Evolutionary conservation across 352 stramenopile species (phyloP), one percentile per base, ranked within the genome.

Genomic region (Pythium dissimile): DNA sequence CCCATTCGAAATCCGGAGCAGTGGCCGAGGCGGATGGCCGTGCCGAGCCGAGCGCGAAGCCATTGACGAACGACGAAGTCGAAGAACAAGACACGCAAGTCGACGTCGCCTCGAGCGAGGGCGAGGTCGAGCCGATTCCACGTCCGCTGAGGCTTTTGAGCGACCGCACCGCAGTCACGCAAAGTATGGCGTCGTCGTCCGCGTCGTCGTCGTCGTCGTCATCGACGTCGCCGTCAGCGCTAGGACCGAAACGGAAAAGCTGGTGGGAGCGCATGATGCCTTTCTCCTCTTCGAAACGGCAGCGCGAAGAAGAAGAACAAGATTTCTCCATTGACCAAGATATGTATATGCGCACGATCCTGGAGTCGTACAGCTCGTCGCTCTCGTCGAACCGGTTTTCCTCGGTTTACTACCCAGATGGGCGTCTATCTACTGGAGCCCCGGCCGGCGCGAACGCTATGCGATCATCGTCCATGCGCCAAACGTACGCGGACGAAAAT

Each of bases 281-380:
- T 12, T 66, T 66, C 27, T 26, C 43, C 27, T 26, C 43, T 5
- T 34, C 23, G 23, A 66, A 59, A 18, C 58, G 57, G 21, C 47
- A 49, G 23, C 48, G 35, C 0, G 24, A 58, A 20, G 32, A 52
- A 12, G 32, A 52, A 53, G 59, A 66, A 26, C 39, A 65, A 18
- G 51, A 61, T 27, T 27, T 61, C 20, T 80, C 51, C 41, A 23
- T 73, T 12, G 77, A 88, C 63, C 77, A 87, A 48, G 80, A 89
- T 59, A 58, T 88, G 31, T 88, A 86, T 59, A 73, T 88, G 57
- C 74, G 80, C 43, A 86, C 71, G 43, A 82, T 89, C 46, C 75
- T 89, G 56, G 80, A 89, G 61, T 89, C 80, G 34, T 88, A 86
- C 59, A 71, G 68, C 63, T 89, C 80, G 51, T 89, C 80, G 41